A percentile compares a stretch with the other conserved stretches of the same genome.
Evolutionary conservation across 23 red algal genomes (phyloP).

Genomic region (Gracilaria gracilis): DNA sequence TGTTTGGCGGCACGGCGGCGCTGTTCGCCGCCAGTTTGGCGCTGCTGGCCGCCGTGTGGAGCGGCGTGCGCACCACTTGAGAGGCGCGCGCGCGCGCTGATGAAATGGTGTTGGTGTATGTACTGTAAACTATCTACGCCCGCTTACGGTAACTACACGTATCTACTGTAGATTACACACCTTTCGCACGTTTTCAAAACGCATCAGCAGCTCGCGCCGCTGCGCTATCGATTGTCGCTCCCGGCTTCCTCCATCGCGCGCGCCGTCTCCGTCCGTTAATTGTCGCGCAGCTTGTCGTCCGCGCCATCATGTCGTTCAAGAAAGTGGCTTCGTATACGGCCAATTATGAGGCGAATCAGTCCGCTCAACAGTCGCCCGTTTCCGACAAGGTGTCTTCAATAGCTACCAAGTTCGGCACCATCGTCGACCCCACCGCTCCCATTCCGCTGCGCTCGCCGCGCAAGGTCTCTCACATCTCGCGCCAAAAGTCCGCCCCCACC

Average conservation of each 20-base stretch:
- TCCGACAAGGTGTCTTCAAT: conserved; percentile 8
- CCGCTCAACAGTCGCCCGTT: neutral
- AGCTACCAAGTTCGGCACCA: conserved; percentile 16
- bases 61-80: neutral
- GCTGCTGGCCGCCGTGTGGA: neutral
- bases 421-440: conserved; percentile 16
- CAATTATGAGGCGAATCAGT: neutral
- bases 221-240: too few species aligned
- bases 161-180: too few species aligned
- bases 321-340: neutral
- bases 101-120: neutral
- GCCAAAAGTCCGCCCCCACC: neutral
- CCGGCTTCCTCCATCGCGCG: too few species aligned
- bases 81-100: too few species aligned
- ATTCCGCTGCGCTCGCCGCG: conserved; percentile 24
- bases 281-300: too few species aligned
- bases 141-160: too few species aligned
- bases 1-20: conserved; percentile 27
- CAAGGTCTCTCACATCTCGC: conserved; percentile 6
- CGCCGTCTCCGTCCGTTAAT: too few species aligned
- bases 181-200: too few species aligned
- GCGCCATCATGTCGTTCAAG: conserved; percentile 15
- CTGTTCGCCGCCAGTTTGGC: neutral
- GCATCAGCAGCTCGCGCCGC: too few species aligned
- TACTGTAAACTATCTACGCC: too few species aligned